These are phyloP conservation scores for Tolypocladium paradoxum DNA, from an alignment of 2,329 filamentous ascomycete species.

Conservation along the genomic window DNA sequence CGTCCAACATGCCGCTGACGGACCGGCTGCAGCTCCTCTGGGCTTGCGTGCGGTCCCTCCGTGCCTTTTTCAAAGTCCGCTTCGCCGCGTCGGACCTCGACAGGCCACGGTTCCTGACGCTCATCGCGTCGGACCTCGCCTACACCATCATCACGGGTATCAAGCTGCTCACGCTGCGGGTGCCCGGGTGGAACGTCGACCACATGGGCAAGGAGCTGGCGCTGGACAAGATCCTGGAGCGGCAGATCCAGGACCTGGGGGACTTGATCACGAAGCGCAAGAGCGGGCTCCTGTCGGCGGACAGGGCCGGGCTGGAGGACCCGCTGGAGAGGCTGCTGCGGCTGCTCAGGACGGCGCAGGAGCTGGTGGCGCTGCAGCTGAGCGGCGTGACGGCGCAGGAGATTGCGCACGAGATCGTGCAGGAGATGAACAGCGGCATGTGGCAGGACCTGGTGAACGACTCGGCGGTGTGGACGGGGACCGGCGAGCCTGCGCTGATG, in stretches of 20 bases:
- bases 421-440: slow-evolving; percentile 8
- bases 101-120: slow-evolving; percentile 29
- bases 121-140: slow-evolving; percentile 35
- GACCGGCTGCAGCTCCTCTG: slow-evolving; percentile 36
- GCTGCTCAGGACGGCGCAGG: slow-evolving; percentile 19
- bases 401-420: slow-evolving; percentile 8
- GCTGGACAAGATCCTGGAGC: slow-evolving; percentile 15
- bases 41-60: slow-evolving; percentile 29
- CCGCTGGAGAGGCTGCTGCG: slow-evolving; percentile 20
- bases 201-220: slow-evolving; percentile 24
- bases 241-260: slow-evolving; percentile 18
- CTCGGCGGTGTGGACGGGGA: background rate
- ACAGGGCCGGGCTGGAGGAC: slow-evolving; percentile 12
- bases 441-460: slow-evolving; percentile 9
- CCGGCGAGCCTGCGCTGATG: background rate
- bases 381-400: slow-evolving; percentile 11
- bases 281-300: slow-evolving; percentile 11
- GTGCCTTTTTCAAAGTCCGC: slow-evolving; percentile 27
- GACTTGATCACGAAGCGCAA: slow-evolving; percentile 18
- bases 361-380: slow-evolving; percentile 20
- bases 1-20: slow-evolving; percentile 19
- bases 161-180: slow-evolving; percentile 32
- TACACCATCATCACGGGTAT: slow-evolving; percentile 35
- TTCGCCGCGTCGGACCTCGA: slow-evolving; percentile 19
- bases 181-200: slow-evolving; percentile 34